Evolutionary conservation across 2,329 filamentous ascomycete species (phyloP), one percentile per base, ranked within the genome.

Genomic region (Lojkania enalia): DNA sequence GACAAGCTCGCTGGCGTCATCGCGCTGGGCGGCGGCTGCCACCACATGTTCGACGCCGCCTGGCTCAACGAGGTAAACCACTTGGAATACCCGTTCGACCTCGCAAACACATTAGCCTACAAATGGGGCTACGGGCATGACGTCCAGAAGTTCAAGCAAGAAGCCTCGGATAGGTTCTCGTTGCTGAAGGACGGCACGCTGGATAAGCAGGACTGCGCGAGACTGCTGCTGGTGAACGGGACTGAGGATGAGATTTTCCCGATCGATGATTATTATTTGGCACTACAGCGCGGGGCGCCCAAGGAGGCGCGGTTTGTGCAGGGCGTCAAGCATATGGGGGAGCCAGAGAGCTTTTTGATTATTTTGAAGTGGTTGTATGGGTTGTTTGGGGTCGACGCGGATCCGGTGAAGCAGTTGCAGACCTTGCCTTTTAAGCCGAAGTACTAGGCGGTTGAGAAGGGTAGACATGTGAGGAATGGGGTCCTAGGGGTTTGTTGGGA

Each of bases 191-290:
- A 80, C 41, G 79, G 80, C 4, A 81, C 80, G 18, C 64, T 83
- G 23, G 74, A 81, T 43, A 73, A 68, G 49, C 70, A 70, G 0
- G 60, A 67, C 5, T 81, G 79, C 44, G 66, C 75, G 18, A 67
- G 73, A 20, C 57, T 82, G 41, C 58, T 84, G 27, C 66, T 83
- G 4, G 79, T 83, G 6, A 83, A 84, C 53, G 30, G 81, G 0
- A 77, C 75, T 1, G 73, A 78, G 20, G 81, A 83, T 56, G 80
- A 82, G 67, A 82, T 84, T 36, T 83, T 84, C 63, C 81, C 81
- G 0, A 79, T 83, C 35, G 81, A 83, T 54, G 81, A 83, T 54
- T 78, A 80, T 44, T 78, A 79, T 52, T 61, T 83, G 30, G 77
- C 77, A 19, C 54, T 83, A 35, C 69, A 75, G 54, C 74, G 78